Evolutionary conservation across 106 monocot genomes (phyloP).

Genomic region (Alisma plantagoaquatica): DNA sequence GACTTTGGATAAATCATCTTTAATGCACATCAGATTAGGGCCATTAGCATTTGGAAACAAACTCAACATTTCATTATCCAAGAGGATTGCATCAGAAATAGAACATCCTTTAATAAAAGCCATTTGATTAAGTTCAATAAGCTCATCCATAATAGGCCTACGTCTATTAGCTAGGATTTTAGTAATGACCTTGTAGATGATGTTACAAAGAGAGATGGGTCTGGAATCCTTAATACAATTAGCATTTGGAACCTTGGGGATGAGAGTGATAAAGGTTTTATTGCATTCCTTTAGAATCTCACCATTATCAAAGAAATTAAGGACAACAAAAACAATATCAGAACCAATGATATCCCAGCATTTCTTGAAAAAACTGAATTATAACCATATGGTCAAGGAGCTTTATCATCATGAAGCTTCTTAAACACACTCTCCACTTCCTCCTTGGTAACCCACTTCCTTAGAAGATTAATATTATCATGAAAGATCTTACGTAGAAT

Average conservation of each 20-base stretch:
- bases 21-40: not conserved
- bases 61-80: not conserved
- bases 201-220: constrained; percentile 1
- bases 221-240: not conserved
- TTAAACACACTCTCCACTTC: too few species aligned
- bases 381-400: too few species aligned
- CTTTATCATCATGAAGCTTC: too few species aligned
- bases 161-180: not conserved
- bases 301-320: not conserved
- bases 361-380: too few species aligned
- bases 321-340: not conserved
- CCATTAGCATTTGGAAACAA: not conserved
- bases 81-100: not conserved
- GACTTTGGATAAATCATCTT: not conserved
- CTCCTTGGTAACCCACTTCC: too few species aligned
- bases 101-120: not conserved
- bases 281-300: not conserved
- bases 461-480: too few species aligned
- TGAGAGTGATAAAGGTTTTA: not conserved
- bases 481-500: too few species aligned
- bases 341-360: too few species aligned
- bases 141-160: not conserved
- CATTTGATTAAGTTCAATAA: not conserved
- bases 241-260: not conserved
- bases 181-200: not conserved